A percentile compares a stretch with the other conserved stretches of the same genome.
Conservation (phyloP, 495 filamentous ascomycete species). For the Podospora anserina region DNA sequence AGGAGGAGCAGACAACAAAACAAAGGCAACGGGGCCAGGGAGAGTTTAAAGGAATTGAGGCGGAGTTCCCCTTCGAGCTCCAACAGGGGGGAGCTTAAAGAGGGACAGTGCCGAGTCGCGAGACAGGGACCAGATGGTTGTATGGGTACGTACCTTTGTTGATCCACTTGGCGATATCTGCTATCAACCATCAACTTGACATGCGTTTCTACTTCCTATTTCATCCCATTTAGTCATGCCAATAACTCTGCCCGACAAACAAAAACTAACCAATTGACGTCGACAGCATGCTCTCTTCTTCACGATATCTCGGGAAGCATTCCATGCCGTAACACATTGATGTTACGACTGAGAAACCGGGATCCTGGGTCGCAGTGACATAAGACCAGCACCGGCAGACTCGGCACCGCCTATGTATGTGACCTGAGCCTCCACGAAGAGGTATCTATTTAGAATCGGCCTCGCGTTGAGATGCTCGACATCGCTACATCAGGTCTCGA, state of each 20-base stretch:
- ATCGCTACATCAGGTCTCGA: background rate
- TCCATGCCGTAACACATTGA: background rate
- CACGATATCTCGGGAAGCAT: background rate
- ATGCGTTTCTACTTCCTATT: background rate
- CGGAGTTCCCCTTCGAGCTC: background rate
- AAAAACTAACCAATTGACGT: background rate
- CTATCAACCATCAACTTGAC: background rate
- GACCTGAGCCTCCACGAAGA: background rate
- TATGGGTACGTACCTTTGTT: slow-evolving; percentile 1
- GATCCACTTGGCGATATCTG: background rate
- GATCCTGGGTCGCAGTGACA: slow-evolving; percentile 1
- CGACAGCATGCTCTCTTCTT: background rate
- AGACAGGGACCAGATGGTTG: slow-evolving; percentile 7
- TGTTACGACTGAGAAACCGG: background rate
- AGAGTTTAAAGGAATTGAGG: background rate
- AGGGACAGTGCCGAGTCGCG: slow-evolving; percentile 17
- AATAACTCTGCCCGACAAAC: background rate
- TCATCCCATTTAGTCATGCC: background rate
- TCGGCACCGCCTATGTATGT: background rate
- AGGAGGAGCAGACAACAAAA: background rate
- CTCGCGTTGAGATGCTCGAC: background rate
- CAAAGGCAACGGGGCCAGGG: background rate
- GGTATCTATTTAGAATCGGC: background rate
- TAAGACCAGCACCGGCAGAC: background rate
- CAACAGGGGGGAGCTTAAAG: background rate